Conservation (phyloP, 331 rosid genomes). For the Phaseolus coccineus region DNA sequence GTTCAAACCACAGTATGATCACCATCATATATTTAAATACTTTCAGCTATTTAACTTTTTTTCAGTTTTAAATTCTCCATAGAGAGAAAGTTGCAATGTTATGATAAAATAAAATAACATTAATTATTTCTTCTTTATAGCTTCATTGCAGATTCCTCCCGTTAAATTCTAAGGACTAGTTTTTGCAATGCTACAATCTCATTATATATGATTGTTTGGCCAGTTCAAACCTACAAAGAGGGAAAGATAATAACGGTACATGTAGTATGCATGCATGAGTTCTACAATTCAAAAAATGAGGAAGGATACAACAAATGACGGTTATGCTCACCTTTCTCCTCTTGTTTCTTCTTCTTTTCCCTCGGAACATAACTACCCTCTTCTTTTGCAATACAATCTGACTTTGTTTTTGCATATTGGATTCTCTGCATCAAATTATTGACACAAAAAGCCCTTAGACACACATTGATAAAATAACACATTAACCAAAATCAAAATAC, state of each 20-base stretch:
- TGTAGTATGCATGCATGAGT: not conserved
- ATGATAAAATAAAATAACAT: not conserved
- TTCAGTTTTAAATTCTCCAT: not conserved
- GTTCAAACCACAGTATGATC: not conserved
- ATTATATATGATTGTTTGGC: constrained; percentile 15
- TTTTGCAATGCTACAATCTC: constrained; percentile 15
- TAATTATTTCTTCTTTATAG: not conserved
- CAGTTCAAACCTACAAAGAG: constrained; percentile 26
- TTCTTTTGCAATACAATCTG: constrained; percentile 96
- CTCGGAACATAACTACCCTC: constrained; percentile 96
- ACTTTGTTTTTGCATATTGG: constrained; percentile 90
- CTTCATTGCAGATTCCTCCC: not conserved
- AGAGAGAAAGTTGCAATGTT: not conserved
- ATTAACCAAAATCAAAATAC: constrained; percentile 29
- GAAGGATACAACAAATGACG: constrained; percentile 20
- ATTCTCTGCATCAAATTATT: constrained; percentile 72
- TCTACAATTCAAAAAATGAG: constrained; percentile 20
- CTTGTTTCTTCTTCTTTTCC: constrained; percentile 97
- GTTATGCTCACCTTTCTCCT: constrained; percentile 82
- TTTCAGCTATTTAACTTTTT: not conserved
- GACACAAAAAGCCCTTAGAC: constrained; percentile 33
- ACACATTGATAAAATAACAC: constrained; percentile 5
- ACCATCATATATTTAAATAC: not conserved
- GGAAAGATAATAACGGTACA: not conserved
- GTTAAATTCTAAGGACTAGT: not conserved